These are phyloP conservation scores for Cercophora samala DNA, from an alignment of 495 filamentous ascomycete genomes.

Conservation along the genomic window DNA sequence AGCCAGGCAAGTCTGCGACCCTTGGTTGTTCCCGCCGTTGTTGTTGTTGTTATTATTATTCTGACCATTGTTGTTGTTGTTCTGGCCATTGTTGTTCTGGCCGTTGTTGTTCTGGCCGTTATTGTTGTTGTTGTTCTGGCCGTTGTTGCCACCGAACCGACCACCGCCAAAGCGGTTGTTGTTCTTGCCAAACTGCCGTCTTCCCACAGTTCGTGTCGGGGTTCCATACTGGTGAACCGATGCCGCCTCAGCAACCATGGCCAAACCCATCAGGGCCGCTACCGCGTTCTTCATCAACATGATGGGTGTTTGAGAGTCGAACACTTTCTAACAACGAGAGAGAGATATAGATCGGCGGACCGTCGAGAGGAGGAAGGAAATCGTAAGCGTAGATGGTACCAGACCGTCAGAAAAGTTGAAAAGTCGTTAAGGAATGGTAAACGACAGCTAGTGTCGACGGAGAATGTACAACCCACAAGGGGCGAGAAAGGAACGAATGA, in stretches of 20 bases:
- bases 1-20: constrained; percentile 36
- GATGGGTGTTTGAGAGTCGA: constrained; percentile 25
- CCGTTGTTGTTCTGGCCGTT: constrained; percentile 15
- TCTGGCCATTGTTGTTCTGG: constrained; percentile 26
- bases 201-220: constrained; percentile 15
- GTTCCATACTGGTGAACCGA: constrained; percentile 35
- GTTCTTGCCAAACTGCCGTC: constrained; percentile 20
- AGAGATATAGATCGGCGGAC: constrained; percentile 1
- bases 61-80: constrained; percentile 23
- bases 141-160: not conserved
- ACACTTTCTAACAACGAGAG: constrained; percentile 5
- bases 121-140: constrained; percentile 18
- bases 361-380: constrained; percentile 20
- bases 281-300: constrained; percentile 49
- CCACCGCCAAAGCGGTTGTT: constrained; percentile 18
- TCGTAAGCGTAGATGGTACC: constrained; percentile 42
- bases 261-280: constrained; percentile 43
- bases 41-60: constrained; percentile 24
- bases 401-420: constrained; percentile 39
- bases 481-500: constrained; percentile 50
- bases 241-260: constrained; percentile 41
- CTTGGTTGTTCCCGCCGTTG: constrained; percentile 24
- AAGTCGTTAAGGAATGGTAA: constrained; percentile 36
- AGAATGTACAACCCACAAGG: constrained; percentile 38
- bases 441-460: constrained; percentile 40